Evolutionary conservation across 2,329 filamentous ascomycete species (phyloP).

Genomic region (Lasiodiplodia theobromae): DNA sequence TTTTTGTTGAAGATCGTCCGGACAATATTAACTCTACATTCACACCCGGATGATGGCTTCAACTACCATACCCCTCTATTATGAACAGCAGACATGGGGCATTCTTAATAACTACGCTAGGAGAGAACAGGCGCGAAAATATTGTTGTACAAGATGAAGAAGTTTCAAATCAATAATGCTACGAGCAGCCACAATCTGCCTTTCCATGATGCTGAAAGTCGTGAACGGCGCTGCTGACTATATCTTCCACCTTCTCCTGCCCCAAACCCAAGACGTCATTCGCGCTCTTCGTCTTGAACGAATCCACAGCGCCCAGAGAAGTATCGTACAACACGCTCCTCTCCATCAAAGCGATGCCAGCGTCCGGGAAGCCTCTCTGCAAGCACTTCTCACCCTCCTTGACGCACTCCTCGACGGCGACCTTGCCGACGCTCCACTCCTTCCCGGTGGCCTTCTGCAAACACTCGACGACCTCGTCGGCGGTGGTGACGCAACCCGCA

Average conservation of each 20-base stretch:
- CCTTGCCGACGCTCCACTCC: constrained; percentile 42
- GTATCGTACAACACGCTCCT: constrained; percentile 48
- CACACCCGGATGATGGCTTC: too few species aligned
- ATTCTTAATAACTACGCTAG: too few species aligned
- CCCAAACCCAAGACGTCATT: constrained; percentile 43
- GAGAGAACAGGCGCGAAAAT: too few species aligned
- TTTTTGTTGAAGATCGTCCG: too few species aligned
- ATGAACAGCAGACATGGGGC: too few species aligned
- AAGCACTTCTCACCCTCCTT: constrained; percentile 45
- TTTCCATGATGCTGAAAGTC: constrained; percentile 29
- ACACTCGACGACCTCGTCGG: constrained; percentile 41
- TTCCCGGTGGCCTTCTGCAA: constrained; percentile 40
- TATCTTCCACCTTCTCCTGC: constrained; percentile 42
- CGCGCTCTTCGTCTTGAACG: constrained; percentile 40
- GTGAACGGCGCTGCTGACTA: constrained; percentile 39
- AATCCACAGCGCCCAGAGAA: constrained; percentile 34
- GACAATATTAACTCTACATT: too few species aligned
- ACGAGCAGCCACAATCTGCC: constrained; percentile 45
- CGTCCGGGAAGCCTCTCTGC: constrained; percentile 46
- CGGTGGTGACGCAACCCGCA: constrained; percentile 41
- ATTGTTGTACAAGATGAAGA: neutral
- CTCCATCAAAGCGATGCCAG: constrained; percentile 49
- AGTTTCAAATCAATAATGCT: neutral
- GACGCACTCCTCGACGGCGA: constrained; percentile 45
- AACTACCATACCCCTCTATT: too few species aligned